A percentile compares a stretch with the other conserved stretches of the same genome.
These are phyloP conservation scores for Stentor coeruleus DNA, from an alignment of 73 alveolate species.

Conservation along the genomic window DNA sequence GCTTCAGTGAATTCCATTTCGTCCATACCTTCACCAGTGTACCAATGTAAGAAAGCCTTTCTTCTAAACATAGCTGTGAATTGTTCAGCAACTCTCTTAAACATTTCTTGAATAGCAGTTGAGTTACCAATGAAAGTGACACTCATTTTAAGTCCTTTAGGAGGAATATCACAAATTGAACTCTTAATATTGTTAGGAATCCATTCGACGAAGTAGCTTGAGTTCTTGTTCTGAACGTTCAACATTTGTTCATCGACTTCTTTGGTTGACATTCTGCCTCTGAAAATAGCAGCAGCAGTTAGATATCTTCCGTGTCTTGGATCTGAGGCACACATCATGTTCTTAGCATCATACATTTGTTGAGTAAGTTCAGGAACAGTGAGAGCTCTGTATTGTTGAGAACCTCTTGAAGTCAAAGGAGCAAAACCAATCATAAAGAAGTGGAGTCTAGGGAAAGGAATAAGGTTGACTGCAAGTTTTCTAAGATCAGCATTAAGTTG, in stretches of 20 bases:
- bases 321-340: constrained; percentile 98
- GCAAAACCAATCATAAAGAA: constrained; percentile 99
- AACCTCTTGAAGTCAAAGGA: constrained; percentile 98
- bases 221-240: constrained; percentile 90
- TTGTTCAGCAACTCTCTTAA: constrained; percentile 75
- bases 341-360: constrained; percentile 98
- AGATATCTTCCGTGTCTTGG: constrained; percentile 97
- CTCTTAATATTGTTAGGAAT: constrained; percentile 93
- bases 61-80: constrained; percentile 88
- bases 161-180: constrained; percentile 87
- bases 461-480: constrained; percentile 96
- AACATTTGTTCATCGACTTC: constrained; percentile 95
- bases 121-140: constrained; percentile 71
- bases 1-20: constrained; percentile 95
- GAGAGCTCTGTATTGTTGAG: constrained; percentile 96
- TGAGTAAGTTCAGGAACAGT: constrained; percentile 98
- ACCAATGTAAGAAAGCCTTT: constrained; percentile 89
- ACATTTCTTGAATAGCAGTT: constrained; percentile 70
- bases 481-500: constrained; percentile 96
- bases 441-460: constrained; percentile 99
- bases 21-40: constrained; percentile 86
- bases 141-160: constrained; percentile 64
- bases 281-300: constrained; percentile 96
- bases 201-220: constrained; percentile 96
- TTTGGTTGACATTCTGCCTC: constrained; percentile 98